Evolutionary conservation across 139 green algal genomes (phyloP).

Genomic region (Dunaliella sp.): DNA sequence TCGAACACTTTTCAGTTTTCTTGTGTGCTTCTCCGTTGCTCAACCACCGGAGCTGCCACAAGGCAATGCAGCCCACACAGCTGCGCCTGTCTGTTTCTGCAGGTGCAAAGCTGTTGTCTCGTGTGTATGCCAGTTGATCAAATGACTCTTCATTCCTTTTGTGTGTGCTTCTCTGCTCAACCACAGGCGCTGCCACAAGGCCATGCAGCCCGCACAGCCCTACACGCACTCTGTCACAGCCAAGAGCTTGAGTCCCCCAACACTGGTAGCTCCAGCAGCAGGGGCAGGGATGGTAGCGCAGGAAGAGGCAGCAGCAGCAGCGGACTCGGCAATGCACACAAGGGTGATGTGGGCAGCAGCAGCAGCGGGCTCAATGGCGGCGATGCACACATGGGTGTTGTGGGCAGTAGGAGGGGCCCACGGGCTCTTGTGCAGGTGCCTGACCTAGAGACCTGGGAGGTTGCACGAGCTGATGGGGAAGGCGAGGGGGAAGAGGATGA

Average conservation of each 20-base stretch:
- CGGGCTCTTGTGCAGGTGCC: neutral
- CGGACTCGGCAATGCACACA: neutral
- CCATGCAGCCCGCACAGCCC: neutral
- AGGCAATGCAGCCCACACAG: no score
- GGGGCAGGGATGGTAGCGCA: neutral
- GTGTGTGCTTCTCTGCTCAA: no score
- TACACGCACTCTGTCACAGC: neutral
- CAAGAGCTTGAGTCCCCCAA: neutral
- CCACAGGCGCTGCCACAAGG: neutral
- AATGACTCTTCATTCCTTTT: no score
- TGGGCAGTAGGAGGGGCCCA: neutral
- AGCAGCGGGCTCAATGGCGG: neutral
- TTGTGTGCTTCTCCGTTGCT: no score
- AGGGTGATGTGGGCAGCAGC: neutral
- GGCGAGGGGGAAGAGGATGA: neutral
- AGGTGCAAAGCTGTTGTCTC: no score
- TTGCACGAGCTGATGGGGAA: neutral
- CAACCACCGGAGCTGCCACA: no score
- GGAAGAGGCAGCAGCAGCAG: neutral
- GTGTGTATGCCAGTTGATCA: no score
- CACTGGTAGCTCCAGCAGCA: neutral
- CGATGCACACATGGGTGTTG: neutral
- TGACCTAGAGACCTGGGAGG: neutral
- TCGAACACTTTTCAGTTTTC: no score
- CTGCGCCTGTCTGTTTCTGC: no score